Conservation (phyloP, 2,329 filamentous ascomycete species). For the Talaromyces marneffei region DNA sequence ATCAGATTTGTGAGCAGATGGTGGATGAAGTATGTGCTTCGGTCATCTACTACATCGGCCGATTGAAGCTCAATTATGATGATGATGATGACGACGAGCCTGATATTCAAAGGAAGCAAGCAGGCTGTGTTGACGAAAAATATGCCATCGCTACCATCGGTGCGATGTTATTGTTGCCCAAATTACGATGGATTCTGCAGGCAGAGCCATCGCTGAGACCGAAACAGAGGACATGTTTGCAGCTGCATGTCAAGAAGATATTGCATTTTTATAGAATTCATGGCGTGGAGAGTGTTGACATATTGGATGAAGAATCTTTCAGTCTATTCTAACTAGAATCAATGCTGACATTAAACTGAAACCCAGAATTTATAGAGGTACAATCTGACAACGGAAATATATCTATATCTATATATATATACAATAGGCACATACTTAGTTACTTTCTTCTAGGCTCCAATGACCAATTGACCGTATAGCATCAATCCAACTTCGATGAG, state of each 20-base stretch:
- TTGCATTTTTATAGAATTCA: background rate
- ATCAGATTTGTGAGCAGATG: constrained; percentile 7
- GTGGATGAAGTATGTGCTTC: constrained; percentile 5
- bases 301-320: background rate
- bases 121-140: background rate
- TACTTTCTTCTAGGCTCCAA: no score
- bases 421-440: no score
- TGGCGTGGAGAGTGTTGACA: background rate
- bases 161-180: constrained; percentile 4
- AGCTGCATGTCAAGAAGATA: background rate
- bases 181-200: constrained; percentile 2
- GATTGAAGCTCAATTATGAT: background rate
- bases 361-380: no score
- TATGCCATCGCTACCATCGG: background rate
- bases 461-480: no score
- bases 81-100: background rate
- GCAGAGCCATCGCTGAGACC: background rate
- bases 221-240: background rate
- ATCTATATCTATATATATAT: no score
- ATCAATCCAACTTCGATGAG: no score
- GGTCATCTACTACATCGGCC: background rate
- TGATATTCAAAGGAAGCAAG: background rate
- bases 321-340: no score
- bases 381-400: no score
- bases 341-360: no score